These are phyloP conservation scores for Solanum ahanhuiri DNA, from an alignment of 257 asterid species.

Conservation along the genomic window DNA sequence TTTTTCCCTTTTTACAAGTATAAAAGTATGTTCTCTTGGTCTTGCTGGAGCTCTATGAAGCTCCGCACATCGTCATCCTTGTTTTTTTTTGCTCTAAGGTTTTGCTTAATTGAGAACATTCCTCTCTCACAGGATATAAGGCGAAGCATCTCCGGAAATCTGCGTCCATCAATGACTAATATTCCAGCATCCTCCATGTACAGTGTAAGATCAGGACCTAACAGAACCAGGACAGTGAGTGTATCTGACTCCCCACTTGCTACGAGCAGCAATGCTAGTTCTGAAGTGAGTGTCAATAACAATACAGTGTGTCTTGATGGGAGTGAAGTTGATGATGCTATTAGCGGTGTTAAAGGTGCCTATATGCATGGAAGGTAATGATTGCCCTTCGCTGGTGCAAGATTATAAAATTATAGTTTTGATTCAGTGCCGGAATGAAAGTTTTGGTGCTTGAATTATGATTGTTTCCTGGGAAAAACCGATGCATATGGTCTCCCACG, in stretches of 20 bases:
- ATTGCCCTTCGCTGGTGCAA: not conserved
- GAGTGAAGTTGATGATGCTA: slow-evolving; percentile 45
- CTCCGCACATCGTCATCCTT: not conserved
- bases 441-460: not conserved
- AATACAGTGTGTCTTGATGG: slow-evolving; percentile 3
- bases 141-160: slow-evolving; percentile 5
- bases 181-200: slow-evolving; percentile 13
- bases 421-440: not conserved
- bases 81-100: not conserved
- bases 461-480: not conserved
- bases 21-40: not conserved
- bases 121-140: slow-evolving; percentile 13
- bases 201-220: slow-evolving; percentile 9
- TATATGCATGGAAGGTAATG: slow-evolving; percentile 59
- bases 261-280: slow-evolving; percentile 8
- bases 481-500: not conserved
- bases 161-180: not conserved
- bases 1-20: not conserved
- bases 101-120: not conserved
- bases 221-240: slow-evolving; percentile 6
- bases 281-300: slow-evolving; percentile 10
- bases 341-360: slow-evolving; percentile 53
- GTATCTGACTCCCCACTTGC: slow-evolving; percentile 11
- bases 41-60: not conserved
- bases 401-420: not conserved